A percentile compares a stretch with the other conserved stretches of the same genome.
Evolutionary conservation across 257 asterid species (phyloP).

Genomic region (Mitragyna speciosa): DNA sequence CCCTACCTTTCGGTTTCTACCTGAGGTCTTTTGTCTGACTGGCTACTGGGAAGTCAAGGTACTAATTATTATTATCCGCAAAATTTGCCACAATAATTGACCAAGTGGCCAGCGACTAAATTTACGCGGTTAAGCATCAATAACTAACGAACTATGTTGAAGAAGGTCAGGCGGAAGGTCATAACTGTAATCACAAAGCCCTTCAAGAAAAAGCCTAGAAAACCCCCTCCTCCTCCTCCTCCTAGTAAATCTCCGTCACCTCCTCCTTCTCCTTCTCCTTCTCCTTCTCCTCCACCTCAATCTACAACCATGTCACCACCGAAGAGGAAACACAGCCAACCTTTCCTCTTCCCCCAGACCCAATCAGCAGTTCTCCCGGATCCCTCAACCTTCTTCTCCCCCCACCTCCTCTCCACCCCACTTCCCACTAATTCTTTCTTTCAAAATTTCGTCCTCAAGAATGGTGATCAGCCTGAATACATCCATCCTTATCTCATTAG

Average conservation of each 20-base stretch:
- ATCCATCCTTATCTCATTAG: constrained; percentile 74
- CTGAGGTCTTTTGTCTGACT: background rate
- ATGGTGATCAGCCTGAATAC: constrained; percentile 87
- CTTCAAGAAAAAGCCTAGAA: constrained; percentile 43
- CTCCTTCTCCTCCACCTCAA: constrained; percentile 30
- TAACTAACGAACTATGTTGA: constrained; percentile 25
- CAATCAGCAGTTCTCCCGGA: constrained; percentile 83
- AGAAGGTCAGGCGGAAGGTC: constrained; percentile 42
- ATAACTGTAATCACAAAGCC: constrained; percentile 39
- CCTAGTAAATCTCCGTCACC: constrained; percentile 12
- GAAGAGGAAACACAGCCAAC: constrained; percentile 28
- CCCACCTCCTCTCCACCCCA: constrained; percentile 60
- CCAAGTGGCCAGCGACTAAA: background rate
- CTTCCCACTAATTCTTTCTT: constrained; percentile 87
- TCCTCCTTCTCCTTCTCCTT: constrained; percentile 28
- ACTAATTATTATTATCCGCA: background rate
- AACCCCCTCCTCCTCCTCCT: constrained; percentile 22
- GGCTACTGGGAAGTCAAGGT: background rate
- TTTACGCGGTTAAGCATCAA: constrained; percentile 17
- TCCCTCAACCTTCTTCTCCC: constrained; percentile 68
- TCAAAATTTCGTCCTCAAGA: constrained; percentile 74
- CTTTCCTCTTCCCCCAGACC: constrained; percentile 71
- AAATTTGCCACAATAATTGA: background rate
- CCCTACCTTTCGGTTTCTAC: background rate
- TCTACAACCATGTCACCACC: constrained; percentile 14